A percentile compares a stretch with the other conserved stretches of the same genome.
These are phyloP conservation scores for Meyerozyma smithsonii DNA, from an alignment of 1,139 yeast genomes.

Conservation along the genomic window DNA sequence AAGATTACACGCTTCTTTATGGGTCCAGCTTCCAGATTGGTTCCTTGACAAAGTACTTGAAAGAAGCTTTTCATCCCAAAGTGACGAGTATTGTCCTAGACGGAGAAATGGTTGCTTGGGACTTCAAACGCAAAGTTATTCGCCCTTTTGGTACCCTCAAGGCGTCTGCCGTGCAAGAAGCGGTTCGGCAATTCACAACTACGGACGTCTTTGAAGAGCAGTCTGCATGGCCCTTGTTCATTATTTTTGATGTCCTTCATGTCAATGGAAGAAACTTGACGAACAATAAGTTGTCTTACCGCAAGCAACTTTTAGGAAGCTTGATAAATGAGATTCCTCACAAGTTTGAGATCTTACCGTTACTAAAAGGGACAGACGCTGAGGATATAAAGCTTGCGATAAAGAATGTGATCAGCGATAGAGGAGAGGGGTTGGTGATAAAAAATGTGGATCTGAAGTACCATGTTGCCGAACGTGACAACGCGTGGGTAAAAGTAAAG, in stretches of 20 bases:
- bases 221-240: constrained; percentile 54
- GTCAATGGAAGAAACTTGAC: constrained; percentile 63
- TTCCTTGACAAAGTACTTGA: constrained; percentile 53
- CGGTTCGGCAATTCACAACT: constrained; percentile 39
- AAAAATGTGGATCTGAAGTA: constrained; percentile 63
- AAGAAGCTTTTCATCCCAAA: constrained; percentile 36
- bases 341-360: constrained; percentile 53
- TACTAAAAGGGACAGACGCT: constrained; percentile 38
- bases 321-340: constrained; percentile 47
- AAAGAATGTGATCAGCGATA: constrained; percentile 51
- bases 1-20: constrained; percentile 69
- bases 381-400: constrained; percentile 55
- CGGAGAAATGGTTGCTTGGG: constrained; percentile 94
- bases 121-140: constrained; percentile 51
- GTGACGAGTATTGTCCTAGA: constrained; percentile 61
- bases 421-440: constrained; percentile 80
- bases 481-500: constrained; percentile 79
- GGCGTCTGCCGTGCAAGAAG: constrained; percentile 57
- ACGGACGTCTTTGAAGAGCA: constrained; percentile 33
- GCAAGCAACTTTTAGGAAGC: constrained; percentile 49
- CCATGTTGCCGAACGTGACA: constrained; percentile 52
- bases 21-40: constrained; percentile 62
- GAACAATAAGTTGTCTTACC: constrained; percentile 45
- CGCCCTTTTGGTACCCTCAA: constrained; percentile 80
- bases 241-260: constrained; percentile 68